Evolutionary conservation across 352 stramenopile species (phyloP), one percentile per base, ranked within the genome.

Genomic region (Nothophytophthora sp.): DNA sequence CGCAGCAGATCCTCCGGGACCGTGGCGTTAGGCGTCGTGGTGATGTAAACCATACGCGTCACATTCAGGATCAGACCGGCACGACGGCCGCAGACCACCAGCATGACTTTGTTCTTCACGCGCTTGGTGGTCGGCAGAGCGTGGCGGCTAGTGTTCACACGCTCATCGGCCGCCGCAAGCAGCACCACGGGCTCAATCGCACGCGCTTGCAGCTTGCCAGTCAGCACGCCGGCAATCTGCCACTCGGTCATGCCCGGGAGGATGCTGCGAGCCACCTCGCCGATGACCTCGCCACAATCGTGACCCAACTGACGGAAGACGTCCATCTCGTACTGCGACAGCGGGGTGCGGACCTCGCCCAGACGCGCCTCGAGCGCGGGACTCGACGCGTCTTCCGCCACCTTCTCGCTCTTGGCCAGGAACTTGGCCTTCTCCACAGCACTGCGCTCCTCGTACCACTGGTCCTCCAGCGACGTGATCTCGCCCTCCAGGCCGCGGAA

Each of bases 81-180:
- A n/a, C 69, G 73, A 12, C 68, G 73, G 23, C 73, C 73, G 34
- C 73, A 83, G 33, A 83, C 62, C 51, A 83, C 73, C 46, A 83
- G 55, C 73, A 83, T 78, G 28, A 55, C 65, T 44, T 83, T 83
- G 49, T 78, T 61, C 47, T 73, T 72, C n/a, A 78, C 52, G 38
- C 55, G 60, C 56, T 83, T 83, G 13, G 62, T 67, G 8, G 73
- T 83, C 25, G 73, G 73, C 25, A 83, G 55, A 24, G 73, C 68
- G 50, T 83, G 73, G 43, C 73, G 73, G 30, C 76, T 78, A 34
- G 61, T 46, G 35, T 83, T 69, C 18, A 67, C 44, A 7, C 73
- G 73, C 45, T 83, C 73, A 35, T 83, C 73, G 4, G 66, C 66
- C 4, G 73, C 73, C 15, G 76, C 58, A 18, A 83, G 53, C 28